Conservation (phyloP, 2,329 filamentous ascomycete genomes). For the Colletotrichum sp. region DNA sequence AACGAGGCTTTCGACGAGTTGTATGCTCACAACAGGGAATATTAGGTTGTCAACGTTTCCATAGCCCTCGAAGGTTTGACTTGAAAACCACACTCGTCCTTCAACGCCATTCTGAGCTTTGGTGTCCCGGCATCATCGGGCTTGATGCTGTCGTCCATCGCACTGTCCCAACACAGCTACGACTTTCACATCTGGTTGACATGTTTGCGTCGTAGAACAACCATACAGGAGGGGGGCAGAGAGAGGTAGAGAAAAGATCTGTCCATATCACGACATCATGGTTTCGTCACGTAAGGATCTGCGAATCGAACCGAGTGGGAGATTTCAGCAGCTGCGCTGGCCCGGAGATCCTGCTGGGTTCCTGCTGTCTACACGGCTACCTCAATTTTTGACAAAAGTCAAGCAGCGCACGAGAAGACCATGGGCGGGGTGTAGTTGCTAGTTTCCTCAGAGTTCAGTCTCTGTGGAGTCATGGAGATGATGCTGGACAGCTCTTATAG, state of each 20-base stretch:
- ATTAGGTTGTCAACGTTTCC: fast-evolving
- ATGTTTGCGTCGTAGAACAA: neutral
- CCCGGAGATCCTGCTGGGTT: neutral
- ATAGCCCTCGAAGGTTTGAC: fast-evolving
- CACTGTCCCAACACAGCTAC: too few relatives aligned
- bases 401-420: fast-evolving
- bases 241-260: neutral
- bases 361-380: neutral
- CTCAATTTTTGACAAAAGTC: neutral
- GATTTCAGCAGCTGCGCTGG: neutral
- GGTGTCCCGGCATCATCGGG: fast-evolving
- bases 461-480: neutral
- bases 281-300: neutral
- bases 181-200: neutral
- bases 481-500: neutral
- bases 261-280: neutral
- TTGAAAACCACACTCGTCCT: neutral
- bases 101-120: fast-evolving
- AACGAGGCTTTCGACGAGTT: neutral
- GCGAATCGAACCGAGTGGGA: fast-evolving
- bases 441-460: too few relatives aligned
- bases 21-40: neutral
- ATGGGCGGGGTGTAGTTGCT: fast-evolving
- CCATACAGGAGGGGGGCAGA: too few relatives aligned
- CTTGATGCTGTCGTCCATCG: neutral